Percentiles rank a stretch among this genome's conserved stretches.
phyloP scores from a whole-genome alignment of 2,329 filamentous ascomycete species.

The Neonectria faginata region DNA sequence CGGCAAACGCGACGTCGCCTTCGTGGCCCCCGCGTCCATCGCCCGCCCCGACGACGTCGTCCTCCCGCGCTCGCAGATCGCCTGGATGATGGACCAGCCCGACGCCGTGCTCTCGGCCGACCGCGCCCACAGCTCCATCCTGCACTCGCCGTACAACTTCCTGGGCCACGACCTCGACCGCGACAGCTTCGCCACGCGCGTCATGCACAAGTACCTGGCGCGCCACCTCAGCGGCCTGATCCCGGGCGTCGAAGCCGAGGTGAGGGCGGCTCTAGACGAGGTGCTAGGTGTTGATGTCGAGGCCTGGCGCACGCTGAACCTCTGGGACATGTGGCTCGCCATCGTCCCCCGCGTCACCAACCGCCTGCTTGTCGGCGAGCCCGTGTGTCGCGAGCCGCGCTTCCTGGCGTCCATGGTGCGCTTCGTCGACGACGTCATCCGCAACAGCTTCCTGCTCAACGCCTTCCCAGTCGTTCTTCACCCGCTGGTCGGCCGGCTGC shows the following conservation, averaged over 20 bases:
- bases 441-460: conserved; percentile 58
- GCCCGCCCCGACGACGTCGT: conserved; percentile 58
- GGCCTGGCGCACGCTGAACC: conserved; percentile 54
- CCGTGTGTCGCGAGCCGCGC: conserved; percentile 54
- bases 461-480: conserved; percentile 61
- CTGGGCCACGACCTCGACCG: conserved; percentile 51
- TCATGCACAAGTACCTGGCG: conserved; percentile 58
- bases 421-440: conserved; percentile 63
- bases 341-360: conserved; percentile 59
- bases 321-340: conserved; percentile 59
- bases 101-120: conserved; percentile 56
- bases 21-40: conserved; percentile 56
- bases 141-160: conserved; percentile 58
- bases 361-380: conserved; percentile 55
- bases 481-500: conserved; percentile 60
- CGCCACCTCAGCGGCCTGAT: conserved; percentile 55
- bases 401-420: conserved; percentile 61
- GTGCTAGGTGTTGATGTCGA: conserved; percentile 51
- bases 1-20: conserved; percentile 55
- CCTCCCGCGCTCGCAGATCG: conserved; percentile 56
- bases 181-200: conserved; percentile 54
- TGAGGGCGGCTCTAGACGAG: conserved; percentile 50
- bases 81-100: conserved; percentile 62
- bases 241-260: conserved; percentile 56
- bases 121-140: conserved; percentile 54